Conservation (phyloP, 2,329 filamentous ascomycete genomes). For the Colletotrichum tamarilloi region DNA sequence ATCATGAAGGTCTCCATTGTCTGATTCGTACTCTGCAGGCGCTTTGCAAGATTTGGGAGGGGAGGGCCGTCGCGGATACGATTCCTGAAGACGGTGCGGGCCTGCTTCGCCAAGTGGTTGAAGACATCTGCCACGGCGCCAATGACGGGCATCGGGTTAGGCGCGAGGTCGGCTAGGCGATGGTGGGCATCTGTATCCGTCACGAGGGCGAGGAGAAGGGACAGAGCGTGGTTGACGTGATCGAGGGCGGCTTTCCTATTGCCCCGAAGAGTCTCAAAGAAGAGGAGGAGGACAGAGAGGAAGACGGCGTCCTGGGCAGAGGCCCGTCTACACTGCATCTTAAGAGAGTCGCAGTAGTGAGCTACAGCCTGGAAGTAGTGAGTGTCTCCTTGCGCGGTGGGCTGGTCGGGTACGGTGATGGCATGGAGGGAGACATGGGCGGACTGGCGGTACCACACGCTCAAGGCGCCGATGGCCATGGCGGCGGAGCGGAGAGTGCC, state of each 20-base stretch:
- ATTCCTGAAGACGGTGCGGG: conserved; percentile 39
- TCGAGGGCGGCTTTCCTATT: conserved; percentile 45
- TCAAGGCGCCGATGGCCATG: conserved; percentile 45
- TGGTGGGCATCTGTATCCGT: conserved; percentile 38
- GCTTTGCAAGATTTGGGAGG: conserved; percentile 40
- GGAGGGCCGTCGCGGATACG: conserved; percentile 37
- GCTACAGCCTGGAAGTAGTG: conserved; percentile 48
- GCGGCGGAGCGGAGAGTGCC: conserved; percentile 44
- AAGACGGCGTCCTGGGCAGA: conserved; percentile 45
- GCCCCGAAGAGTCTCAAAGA: conserved; percentile 46
- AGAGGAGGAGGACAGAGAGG: conserved; percentile 45
- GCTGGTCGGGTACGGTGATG: conserved; percentile 13
- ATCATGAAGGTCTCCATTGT: conserved; percentile 42
- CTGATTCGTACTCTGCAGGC: conserved; percentile 37
- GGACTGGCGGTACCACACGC: conserved; percentile 39
- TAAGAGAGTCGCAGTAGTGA: conserved; percentile 49
- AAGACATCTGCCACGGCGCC: conserved; percentile 40
- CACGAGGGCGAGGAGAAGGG: conserved; percentile 46
- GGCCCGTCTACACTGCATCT: conserved; percentile 40
- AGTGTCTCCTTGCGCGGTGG: conserved; percentile 18
- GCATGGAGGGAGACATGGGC: conserved; percentile 16
- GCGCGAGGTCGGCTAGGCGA: conserved; percentile 35
- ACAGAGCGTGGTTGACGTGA: conserved; percentile 50
- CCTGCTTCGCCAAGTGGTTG: conserved; percentile 37
- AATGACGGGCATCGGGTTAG: conserved; percentile 41